A percentile compares a stretch with the other conserved stretches of the same genome.
Evolutionary conservation across 768 basidiomycete species (phyloP).

Genomic region (Leccinum barrowsii): DNA sequence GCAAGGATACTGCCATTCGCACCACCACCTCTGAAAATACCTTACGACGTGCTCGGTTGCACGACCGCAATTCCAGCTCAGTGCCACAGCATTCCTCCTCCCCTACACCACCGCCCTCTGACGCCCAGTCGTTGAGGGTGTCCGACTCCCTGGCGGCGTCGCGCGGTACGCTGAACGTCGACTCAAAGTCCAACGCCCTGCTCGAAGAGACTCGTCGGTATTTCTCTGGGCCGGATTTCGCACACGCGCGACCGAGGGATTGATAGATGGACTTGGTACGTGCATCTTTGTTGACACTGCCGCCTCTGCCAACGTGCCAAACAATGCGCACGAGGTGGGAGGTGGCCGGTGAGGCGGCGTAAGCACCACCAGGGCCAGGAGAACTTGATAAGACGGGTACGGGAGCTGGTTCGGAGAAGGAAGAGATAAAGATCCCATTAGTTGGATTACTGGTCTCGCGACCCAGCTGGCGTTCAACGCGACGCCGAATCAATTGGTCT

Average conservation of each 20-base stretch:
- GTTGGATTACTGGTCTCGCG: too few species aligned
- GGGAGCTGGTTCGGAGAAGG: constrained; percentile 5
- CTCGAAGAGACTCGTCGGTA: constrained; percentile 65
- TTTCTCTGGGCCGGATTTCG: constrained; percentile 66
- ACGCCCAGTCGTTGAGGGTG: background rate
- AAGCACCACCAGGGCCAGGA: background rate
- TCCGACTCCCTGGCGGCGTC: constrained; percentile 7
- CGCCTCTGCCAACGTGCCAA: constrained; percentile 7
- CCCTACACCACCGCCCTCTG: constrained; percentile 20
- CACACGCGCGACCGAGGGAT: constrained; percentile 23
- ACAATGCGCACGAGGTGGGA: background rate
- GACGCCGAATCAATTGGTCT: constrained; percentile 78
- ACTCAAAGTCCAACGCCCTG: constrained; percentile 33
- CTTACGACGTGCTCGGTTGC: constrained; percentile 5
- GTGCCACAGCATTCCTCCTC: constrained; percentile 6
- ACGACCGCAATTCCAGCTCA: constrained; percentile 20
- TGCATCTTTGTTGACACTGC: constrained; percentile 50
- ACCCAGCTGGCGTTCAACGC: constrained; percentile 50
- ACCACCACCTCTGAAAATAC: background rate
- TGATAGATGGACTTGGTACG: too few species aligned
- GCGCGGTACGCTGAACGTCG: background rate
- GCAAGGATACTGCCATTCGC: too few species aligned
- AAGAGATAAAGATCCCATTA: constrained; percentile 57
- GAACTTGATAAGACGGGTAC: constrained; percentile 2
- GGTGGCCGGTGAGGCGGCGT: constrained; percentile 2